Conservation (phyloP, 2,329 filamentous ascomycete species). For the Hypoxylon sp. region DNA sequence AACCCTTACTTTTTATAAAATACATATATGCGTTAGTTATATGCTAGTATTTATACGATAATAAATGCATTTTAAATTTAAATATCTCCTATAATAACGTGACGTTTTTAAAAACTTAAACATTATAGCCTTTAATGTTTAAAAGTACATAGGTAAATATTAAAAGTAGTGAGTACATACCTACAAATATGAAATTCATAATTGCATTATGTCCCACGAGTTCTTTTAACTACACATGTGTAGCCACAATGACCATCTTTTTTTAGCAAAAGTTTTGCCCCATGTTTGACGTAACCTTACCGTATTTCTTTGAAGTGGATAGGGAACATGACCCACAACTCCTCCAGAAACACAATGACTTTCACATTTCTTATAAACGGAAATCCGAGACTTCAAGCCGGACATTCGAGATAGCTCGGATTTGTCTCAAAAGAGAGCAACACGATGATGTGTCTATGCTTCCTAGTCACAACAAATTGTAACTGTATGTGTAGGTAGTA, state of each 20-base stretch:
- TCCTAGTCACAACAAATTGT: constrained; percentile 16
- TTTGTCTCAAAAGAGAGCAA: constrained; percentile 3
- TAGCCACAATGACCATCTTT: not conserved
- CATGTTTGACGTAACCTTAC: constrained; percentile 21
- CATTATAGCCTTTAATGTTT: no score
- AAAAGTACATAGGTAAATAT: no score
- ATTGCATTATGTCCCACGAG: not conserved
- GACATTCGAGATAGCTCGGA: constrained; percentile 38
- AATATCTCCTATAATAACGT: not conserved
- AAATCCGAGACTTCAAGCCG: constrained; percentile 32
- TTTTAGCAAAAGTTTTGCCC: not conserved
- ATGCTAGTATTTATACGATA: no score
- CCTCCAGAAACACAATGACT: constrained; percentile 9
- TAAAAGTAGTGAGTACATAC: not conserved
- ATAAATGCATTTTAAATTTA: no score
- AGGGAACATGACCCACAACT: constrained; percentile 4
- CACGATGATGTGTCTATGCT: constrained; percentile 21
- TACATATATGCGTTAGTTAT: no score
- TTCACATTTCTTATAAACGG: constrained; percentile 16
- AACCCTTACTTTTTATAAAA: no score
- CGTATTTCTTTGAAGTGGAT: not conserved
- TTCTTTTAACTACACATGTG: not conserved
- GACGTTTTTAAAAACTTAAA: not conserved
- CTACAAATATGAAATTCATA: not conserved
- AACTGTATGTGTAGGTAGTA: constrained; percentile 11